Base-by-base conservation (phyloP, 1,139 yeast genomes). In the Candida sp. region DNA sequence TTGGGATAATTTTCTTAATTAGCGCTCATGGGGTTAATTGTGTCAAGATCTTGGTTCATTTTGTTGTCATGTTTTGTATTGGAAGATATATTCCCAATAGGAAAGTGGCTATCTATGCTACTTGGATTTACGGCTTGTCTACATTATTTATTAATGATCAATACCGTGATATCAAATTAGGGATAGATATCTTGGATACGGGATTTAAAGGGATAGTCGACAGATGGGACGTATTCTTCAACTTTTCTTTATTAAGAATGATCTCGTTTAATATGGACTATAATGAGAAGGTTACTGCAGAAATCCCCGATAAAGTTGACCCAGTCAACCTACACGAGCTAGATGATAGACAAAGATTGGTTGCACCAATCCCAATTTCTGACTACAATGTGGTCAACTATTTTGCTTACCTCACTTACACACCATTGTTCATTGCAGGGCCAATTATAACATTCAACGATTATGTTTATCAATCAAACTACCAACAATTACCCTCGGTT, bases 161-260 rank as follows among this genome's bases (percentile, higher is more conserved):
- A 45, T 80, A 73, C 49, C 72, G 89, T 43, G 73, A 77, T 23
- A 70, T 76, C 45, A 79, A 77, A 15, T 73, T 78, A 43, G 83
- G 80, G 2, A 53, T 82, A 21, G 61, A 69, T 0, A 61, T 77
- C 22, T 60, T 88, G 52, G 95, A 83, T 54, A 52, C 64, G 32
- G 76, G 81, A 1, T 82, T 75, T 54, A 73, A 70, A 59, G 98
- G 99, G 0, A 75, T 91, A 22, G 82, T 93, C 51, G 75, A 81
- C 15, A 73, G 98, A 52, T 95, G 99, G 99, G 98, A 93, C 58
- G 97, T 95, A 5, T 88, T 87, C 55, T 95, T 83, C 74, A 95
- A 93, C 63, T 89, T 95, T 63, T 84, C 96, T 1, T 69, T 93
- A 49, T 73, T 95, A 43, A 75, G 97, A 52, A 80, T 90, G 79